Conservation (phyloP, 2,329 filamentous ascomycete genomes). For the Penicillium sp. region DNA sequence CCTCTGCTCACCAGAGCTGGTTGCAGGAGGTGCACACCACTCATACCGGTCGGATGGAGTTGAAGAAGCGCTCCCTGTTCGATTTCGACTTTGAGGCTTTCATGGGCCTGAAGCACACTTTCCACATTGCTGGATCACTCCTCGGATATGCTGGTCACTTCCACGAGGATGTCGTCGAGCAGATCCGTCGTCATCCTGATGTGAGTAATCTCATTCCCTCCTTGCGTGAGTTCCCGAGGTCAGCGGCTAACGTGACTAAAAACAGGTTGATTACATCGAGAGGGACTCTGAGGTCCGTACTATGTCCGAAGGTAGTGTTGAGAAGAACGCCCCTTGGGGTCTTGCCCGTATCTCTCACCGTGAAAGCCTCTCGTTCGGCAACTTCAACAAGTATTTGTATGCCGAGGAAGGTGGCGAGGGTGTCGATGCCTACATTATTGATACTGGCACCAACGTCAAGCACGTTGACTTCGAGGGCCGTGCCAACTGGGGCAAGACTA, state of each 20-base stretch:
- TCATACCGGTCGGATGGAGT: constrained; percentile 72
- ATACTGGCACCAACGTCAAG: constrained; percentile 89
- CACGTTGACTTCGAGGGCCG: constrained; percentile 98
- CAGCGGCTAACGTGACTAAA: constrained; percentile 7
- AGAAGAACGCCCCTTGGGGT: constrained; percentile 98
- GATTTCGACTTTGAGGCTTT: constrained; percentile 67
- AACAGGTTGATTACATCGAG: constrained; percentile 92
- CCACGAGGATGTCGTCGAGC: constrained; percentile 85
- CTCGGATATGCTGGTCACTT: constrained; percentile 96
- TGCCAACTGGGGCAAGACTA: constrained; percentile 95
- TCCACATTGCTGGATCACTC: constrained; percentile 81
- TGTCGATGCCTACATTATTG: constrained; percentile 97
- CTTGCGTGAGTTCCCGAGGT: background rate
- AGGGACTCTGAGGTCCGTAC: constrained; percentile 89
- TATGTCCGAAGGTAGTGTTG: constrained; percentile 56
- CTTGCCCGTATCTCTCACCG: constrained; percentile 97
- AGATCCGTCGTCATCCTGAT: constrained; percentile 92
- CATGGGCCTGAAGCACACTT: constrained; percentile 89
- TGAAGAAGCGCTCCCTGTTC: constrained; percentile 82
- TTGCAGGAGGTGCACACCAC: constrained; percentile 79
- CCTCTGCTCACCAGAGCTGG: constrained; percentile 81
- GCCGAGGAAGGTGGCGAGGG: constrained; percentile 87
- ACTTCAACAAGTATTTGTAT: constrained; percentile 98
- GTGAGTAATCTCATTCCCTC: constrained; percentile 63
- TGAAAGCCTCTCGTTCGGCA: constrained; percentile 78